A percentile compares a stretch with the other conserved stretches of the same genome.
These are phyloP conservation scores for Trichoderma erinaceum DNA, from an alignment of 495 filamentous ascomycete genomes.

Conservation along the genomic window DNA sequence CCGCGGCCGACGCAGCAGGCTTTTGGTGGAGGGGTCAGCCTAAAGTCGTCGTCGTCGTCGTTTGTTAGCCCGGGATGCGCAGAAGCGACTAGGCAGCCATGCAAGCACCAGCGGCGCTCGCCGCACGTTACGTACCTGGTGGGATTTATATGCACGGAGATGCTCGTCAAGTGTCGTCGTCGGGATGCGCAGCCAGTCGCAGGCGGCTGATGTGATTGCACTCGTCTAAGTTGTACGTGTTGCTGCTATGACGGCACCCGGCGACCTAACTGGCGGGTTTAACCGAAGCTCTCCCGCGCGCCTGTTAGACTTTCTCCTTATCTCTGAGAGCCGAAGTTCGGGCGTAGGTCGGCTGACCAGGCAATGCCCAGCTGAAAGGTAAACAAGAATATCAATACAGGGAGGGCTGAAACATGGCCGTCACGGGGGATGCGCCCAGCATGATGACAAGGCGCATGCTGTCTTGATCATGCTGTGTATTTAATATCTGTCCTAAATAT, in stretches of 20 bases:
- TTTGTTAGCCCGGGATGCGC: not conserved
- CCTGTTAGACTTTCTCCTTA: not conserved
- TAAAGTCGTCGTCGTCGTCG: not conserved
- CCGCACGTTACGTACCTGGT: not conserved
- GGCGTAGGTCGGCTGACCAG: constrained; percentile 2
- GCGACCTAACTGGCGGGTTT: not conserved
- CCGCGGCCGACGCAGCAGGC: constrained; percentile 3
- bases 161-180: not conserved
- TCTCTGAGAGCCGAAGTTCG: not conserved
- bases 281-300: constrained; percentile 7
- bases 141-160: not conserved
- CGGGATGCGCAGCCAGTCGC: constrained; percentile 13
- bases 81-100: not conserved
- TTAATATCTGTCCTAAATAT: not conserved
- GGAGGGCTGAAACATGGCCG: not conserved
- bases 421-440: not conserved
- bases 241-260: constrained; percentile 12
- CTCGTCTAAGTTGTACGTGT: constrained; percentile 9
- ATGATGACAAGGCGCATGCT: not conserved
- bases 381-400: not conserved
- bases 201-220: constrained; percentile 9
- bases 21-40: not conserved
- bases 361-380: not conserved
- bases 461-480: not conserved
- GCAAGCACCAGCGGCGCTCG: not conserved